A percentile compares a stretch with the other conserved stretches of the same genome.
Conservation (phyloP, 129 eudicot species). For the Smallanthus sonchifolius region DNA sequence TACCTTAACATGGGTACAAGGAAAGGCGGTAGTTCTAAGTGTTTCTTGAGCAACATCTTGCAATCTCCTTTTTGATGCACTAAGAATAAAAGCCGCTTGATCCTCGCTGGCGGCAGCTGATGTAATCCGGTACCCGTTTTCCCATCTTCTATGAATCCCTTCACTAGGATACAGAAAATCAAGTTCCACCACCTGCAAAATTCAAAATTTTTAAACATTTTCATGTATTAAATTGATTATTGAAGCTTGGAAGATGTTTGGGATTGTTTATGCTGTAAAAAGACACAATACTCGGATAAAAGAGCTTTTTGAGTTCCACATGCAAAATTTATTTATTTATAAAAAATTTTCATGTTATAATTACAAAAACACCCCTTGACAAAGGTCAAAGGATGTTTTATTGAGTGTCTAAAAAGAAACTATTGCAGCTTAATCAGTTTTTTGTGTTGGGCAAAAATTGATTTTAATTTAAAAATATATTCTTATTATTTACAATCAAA, state of each 20-base stretch:
- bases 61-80: constrained; percentile 50
- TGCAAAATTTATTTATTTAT: not conserved
- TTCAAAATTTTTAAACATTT: not conserved
- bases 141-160: constrained; percentile 83
- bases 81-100: constrained; percentile 72
- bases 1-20: constrained; percentile 76
- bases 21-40: constrained; percentile 69
- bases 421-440: not conserved
- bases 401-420: not conserved
- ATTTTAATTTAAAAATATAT: not conserved
- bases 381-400: not conserved
- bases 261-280: not conserved
- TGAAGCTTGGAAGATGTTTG: not conserved
- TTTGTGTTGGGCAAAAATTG: not conserved
- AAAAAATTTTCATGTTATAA: not conserved
- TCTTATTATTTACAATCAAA: not conserved
- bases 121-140: constrained; percentile 71
- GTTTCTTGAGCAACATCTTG: constrained; percentile 76
- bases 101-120: constrained; percentile 72
- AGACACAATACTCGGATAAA: not conserved
- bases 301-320: not conserved
- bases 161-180: constrained; percentile 91
- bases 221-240: not conserved
- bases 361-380: not conserved
- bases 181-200: constrained; percentile 63